A percentile compares a stretch with the other conserved stretches of the same genome.
phyloP scores from a whole-genome alignment of 495 filamentous ascomycete genomes.

The Penicillium daleae region DNA sequence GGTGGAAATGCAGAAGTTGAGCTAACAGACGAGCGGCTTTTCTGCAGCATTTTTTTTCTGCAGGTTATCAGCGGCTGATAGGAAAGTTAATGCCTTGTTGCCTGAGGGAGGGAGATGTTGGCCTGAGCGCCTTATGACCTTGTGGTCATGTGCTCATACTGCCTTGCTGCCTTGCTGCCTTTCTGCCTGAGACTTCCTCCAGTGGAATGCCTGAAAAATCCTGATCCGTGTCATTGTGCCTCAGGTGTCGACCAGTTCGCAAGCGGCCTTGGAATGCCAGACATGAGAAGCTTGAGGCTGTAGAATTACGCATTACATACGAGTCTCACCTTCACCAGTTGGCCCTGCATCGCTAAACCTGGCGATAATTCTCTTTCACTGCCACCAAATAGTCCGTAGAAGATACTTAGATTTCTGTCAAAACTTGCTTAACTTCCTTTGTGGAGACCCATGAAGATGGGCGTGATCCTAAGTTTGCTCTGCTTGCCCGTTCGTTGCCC shows the following conservation, averaged over 20 bases:
- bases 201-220: slow-evolving; percentile 1
- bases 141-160: slow-evolving; percentile 3
- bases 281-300: background rate
- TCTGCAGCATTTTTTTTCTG: slow-evolving; percentile 25
- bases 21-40: slow-evolving; percentile 22
- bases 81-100: slow-evolving; percentile 8
- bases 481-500: slow-evolving; percentile 2
- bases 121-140: slow-evolving; percentile 15
- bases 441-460: background rate
- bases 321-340: slow-evolving; percentile 4
- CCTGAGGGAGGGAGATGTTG: background rate
- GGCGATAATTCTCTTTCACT: background rate
- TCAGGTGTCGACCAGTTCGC: slow-evolving; percentile 15
- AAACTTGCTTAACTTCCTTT: background rate
- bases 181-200: background rate
- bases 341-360: background rate
- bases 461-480: background rate
- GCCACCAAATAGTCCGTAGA: background rate
- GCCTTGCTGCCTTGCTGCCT: slow-evolving; percentile 6
- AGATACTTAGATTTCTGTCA: background rate
- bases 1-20: slow-evolving; percentile 21
- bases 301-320: slow-evolving; percentile 19
- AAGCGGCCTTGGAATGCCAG: slow-evolving; percentile 20
- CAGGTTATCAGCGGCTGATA: slow-evolving; percentile 31
- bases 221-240: slow-evolving; percentile 14